Percentiles rank a stretch among this genome's conserved stretches.
phyloP scores from a whole-genome alignment of 148 eudicot genomes.

The Linanthus parryae region DNA sequence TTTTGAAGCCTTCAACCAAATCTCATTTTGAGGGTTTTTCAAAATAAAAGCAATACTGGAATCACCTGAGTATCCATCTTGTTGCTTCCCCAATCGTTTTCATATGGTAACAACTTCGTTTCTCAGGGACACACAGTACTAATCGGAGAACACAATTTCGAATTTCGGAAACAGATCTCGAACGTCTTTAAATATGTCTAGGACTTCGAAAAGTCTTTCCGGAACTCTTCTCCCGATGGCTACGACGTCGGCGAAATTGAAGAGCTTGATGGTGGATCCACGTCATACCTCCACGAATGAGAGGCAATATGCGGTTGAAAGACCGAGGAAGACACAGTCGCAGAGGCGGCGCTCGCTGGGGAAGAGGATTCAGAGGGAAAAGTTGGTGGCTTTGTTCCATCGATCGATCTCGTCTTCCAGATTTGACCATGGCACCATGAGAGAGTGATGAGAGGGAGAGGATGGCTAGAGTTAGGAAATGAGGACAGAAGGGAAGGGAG shows the following conservation, averaged over 20 bases:
- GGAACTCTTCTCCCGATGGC: slow-evolving; percentile 79
- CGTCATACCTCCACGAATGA: slow-evolving; percentile 91
- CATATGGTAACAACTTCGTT: slow-evolving; percentile 67
- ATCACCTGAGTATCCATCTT: slow-evolving; percentile 75
- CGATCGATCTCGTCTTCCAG: slow-evolving; percentile 74
- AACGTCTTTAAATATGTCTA: slow-evolving; percentile 66
- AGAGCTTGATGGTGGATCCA: slow-evolving; percentile 58
- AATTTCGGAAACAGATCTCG: slow-evolving; percentile 78
- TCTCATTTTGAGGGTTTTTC: too few species aligned
- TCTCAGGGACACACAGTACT: slow-evolving; percentile 50
- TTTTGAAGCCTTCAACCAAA: too few species aligned
- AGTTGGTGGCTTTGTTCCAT: slow-evolving; percentile 61
- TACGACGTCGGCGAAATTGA: slow-evolving; percentile 72
- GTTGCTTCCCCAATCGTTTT: slow-evolving; percentile 75
- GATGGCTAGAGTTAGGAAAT: too few species aligned
- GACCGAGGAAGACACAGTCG: too few species aligned
- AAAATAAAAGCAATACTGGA: too few species aligned
- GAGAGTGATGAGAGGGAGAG: too few species aligned
- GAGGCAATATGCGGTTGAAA: slow-evolving; percentile 48
- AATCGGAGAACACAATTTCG: slow-evolving; percentile 63
- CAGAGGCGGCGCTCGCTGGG: too few species aligned
- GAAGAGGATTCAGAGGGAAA: too few species aligned
- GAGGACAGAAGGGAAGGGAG: too few species aligned
- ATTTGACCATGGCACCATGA: slow-evolving; percentile 61
- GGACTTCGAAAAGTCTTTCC: slow-evolving; percentile 70